phyloP scores from a whole-genome alignment of 352 stramenopile genomes.

The Pythium pectinolyticum region DNA sequence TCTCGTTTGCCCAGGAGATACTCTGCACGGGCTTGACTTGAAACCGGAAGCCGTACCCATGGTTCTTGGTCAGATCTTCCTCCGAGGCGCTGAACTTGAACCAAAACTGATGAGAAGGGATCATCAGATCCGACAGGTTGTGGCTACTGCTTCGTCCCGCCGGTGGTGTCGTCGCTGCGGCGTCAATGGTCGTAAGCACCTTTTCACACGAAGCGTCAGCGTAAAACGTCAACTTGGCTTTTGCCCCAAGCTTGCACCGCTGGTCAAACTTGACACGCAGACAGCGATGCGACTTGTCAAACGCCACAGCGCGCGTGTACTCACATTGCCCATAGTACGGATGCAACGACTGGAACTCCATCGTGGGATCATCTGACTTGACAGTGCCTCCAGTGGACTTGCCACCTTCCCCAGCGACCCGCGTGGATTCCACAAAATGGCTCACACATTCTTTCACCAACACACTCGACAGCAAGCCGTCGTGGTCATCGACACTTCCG shows the following conservation, averaged over 20 bases:
- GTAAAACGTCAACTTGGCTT: conserved; percentile 75
- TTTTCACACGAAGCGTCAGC: conserved; percentile 66
- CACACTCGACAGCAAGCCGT: conserved; percentile 65
- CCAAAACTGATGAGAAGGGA: conserved; percentile 81
- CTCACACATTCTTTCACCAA: conserved; percentile 84
- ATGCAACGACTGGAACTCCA: conserved; percentile 82
- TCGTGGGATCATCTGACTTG: conserved; percentile 1
- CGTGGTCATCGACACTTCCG: conserved; percentile 53
- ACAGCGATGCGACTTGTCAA: conserved; percentile 52
- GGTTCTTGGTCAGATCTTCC: conserved; percentile 55
- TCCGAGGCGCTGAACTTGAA: conserved; percentile 75
- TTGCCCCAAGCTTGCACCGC: conserved; percentile 67
- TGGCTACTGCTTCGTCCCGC: not conserved
- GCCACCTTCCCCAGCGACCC: conserved; percentile 57
- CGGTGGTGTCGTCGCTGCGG: conserved; percentile 31
- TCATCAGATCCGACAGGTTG: conserved; percentile 52
- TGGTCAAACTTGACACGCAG: conserved; percentile 83
- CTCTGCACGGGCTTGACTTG: conserved; percentile 78
- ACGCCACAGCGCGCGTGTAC: conserved; percentile 61
- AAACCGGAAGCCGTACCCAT: conserved; percentile 83
- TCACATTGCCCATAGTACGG: conserved; percentile 84
- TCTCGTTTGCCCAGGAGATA: conserved; percentile 80
- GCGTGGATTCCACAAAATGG: conserved; percentile 82
- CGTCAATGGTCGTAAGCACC: conserved; percentile 51
- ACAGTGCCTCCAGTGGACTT: conserved; percentile 1